phyloP scores from a whole-genome alignment of 306 rosid species.

The Leucaena leucocephala region DNA sequence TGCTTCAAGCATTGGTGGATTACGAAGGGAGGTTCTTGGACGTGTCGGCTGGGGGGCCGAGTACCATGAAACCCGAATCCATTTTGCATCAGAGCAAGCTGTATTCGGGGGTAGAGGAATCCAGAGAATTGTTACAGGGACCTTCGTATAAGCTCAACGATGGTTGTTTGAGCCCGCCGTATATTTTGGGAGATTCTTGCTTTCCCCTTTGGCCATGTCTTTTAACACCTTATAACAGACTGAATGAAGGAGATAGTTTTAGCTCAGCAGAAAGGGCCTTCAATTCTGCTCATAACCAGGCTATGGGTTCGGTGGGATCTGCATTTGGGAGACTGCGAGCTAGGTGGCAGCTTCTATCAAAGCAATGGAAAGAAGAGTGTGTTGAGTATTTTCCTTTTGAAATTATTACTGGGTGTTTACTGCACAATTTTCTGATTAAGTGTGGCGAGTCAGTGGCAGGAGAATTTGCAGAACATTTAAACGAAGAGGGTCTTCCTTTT shows the following conservation, averaged over 20 bases:
- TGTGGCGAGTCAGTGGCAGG: conserved; percentile 51
- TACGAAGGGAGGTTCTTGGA: conserved; percentile 76
- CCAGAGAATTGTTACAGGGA: conserved; percentile 65
- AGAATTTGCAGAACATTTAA: conserved; percentile 35
- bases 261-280: conserved; percentile 56
- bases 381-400: conserved; percentile 69
- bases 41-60: conserved; percentile 89
- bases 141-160: conserved; percentile 53
- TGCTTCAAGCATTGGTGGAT: conserved; percentile 81
- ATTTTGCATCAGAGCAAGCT: conserved; percentile 73
- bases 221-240: conserved; percentile 66
- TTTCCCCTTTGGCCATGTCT: conserved; percentile 86
- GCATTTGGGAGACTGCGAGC: conserved; percentile 59
- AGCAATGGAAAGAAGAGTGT: conserved; percentile 73
- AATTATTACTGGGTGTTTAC: conserved; percentile 67
- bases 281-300: conserved; percentile 53
- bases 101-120: conserved; percentile 56
- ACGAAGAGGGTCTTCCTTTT: conserved; percentile 45
- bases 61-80: conserved; percentile 57
- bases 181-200: conserved; percentile 73
- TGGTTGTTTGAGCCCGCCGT: conserved; percentile 63
- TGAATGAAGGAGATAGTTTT: conserved; percentile 58
- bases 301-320: conserved; percentile 55
- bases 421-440: conserved; percentile 79
- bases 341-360: conserved; percentile 69